phyloP scores from a whole-genome alignment of 345 rosid species.

The Citropsis articulata region DNA sequence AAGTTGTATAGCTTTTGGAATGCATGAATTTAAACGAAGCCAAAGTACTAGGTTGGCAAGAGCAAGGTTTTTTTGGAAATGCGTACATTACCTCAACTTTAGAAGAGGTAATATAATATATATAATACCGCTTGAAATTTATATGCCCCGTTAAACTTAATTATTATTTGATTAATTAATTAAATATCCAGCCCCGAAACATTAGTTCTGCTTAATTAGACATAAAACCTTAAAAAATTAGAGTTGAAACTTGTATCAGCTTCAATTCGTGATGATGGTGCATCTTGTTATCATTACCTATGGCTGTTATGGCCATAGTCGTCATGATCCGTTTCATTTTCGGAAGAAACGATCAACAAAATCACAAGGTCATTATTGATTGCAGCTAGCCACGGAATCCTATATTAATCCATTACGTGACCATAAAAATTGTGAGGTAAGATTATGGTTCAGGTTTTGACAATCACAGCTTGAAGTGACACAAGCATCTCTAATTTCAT shows the following conservation, averaged over 20 bases:
- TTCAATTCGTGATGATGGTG: background rate
- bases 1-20: background rate
- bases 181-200: too few species aligned
- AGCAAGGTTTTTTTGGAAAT: background rate
- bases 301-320: background rate
- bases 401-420: background rate
- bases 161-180: too few species aligned
- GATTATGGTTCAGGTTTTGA: background rate
- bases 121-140: too few species aligned
- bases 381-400: background rate
- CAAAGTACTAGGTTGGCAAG: background rate
- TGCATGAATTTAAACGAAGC: background rate
- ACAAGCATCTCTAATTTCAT: too few species aligned
- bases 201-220: too few species aligned
- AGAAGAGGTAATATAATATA: too few species aligned
- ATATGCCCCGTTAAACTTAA: too few species aligned
- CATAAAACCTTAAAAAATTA: too few species aligned
- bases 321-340: background rate
- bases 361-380: background rate
- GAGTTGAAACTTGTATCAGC: background rate
- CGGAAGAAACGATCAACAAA: too few species aligned
- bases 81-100: too few species aligned
- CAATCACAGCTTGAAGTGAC: too few species aligned
- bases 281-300: background rate
- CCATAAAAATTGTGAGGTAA: background rate